A percentile compares a stretch with the other conserved stretches of the same genome.
Evolutionary conservation across 2,329 filamentous ascomycete genomes (phyloP).

Genomic region (Colletotrichum sidae): DNA sequence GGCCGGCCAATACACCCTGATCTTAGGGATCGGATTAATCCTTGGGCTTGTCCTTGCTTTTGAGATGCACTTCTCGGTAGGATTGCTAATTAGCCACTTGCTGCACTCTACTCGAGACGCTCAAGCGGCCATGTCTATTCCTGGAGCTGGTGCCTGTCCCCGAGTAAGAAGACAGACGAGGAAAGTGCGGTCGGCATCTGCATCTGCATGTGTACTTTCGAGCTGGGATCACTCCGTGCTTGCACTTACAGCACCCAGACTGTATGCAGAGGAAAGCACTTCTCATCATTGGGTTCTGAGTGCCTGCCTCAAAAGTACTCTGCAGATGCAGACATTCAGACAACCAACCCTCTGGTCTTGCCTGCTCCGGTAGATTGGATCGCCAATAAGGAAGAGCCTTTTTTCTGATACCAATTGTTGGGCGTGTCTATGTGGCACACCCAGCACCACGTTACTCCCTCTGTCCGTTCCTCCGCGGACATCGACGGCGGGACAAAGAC

Average conservation of each 20-base stretch:
- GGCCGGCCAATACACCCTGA: constrained; percentile 3
- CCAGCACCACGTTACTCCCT: not conserved
- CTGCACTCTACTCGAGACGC: constrained; percentile 81
- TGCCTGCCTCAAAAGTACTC: not conserved
- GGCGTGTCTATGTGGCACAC: too few species aligned
- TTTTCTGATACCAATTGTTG: too few species aligned
- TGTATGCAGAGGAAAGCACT: too few species aligned
- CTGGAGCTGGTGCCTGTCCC: constrained; percentile 11
- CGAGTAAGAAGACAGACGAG: too few species aligned
- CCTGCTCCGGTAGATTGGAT: too few species aligned
- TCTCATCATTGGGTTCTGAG: not conserved
- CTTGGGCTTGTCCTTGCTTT: not conserved
- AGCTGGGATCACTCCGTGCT: too few species aligned
- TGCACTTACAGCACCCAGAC: too few species aligned
- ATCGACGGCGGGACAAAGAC: not conserved
- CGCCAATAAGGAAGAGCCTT: too few species aligned
- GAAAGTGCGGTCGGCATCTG: too few species aligned
- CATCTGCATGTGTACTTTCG: too few species aligned
- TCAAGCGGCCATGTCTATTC: constrained; percentile 28
- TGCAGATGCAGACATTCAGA: not conserved
- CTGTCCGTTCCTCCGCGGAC: not conserved
- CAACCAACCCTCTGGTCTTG: not conserved
- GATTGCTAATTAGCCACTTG: constrained; percentile 66
- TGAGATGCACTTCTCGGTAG: constrained; percentile 12
- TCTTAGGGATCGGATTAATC: constrained; percentile 6